These are phyloP conservation scores for Solanum corneliomulleri DNA, from an alignment of 257 asterid species.

Conservation along the genomic window DNA sequence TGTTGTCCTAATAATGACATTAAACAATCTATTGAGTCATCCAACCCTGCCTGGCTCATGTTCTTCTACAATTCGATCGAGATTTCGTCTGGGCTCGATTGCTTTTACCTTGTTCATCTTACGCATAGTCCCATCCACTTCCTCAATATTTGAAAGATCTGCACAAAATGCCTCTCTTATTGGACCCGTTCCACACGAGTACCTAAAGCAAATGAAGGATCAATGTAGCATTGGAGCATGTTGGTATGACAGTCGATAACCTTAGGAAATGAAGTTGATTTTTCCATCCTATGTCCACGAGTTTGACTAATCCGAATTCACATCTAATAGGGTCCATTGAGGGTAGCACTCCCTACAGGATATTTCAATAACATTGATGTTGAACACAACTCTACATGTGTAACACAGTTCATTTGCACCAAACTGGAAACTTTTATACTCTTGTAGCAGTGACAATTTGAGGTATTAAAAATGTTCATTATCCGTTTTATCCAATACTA, in stretches of 20 bases:
- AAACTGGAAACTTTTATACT: not conserved
- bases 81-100: not conserved
- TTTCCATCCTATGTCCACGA: too few relatives aligned
- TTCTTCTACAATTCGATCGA: not conserved
- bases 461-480: not conserved
- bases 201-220: not conserved
- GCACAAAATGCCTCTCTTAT: not conserved
- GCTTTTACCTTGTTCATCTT: not conserved
- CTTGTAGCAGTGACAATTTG: not conserved
- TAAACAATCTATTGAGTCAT: not conserved
- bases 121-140: not conserved
- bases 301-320: too few relatives aligned
- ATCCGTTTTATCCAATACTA: not conserved
- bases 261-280: too few relatives aligned
- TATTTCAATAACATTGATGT: not conserved
- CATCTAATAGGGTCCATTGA: too few relatives aligned
- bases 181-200: not conserved
- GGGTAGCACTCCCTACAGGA: not conserved
- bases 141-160: not conserved
- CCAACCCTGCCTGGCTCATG: not conserved
- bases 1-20: not conserved
- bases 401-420: not conserved
- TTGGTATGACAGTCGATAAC: not conserved
- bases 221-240: not conserved
- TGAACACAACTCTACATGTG: not conserved